Evolutionary conservation across 2,329 filamentous ascomycete species (phyloP).

Genomic region (Graphium sp.): DNA sequence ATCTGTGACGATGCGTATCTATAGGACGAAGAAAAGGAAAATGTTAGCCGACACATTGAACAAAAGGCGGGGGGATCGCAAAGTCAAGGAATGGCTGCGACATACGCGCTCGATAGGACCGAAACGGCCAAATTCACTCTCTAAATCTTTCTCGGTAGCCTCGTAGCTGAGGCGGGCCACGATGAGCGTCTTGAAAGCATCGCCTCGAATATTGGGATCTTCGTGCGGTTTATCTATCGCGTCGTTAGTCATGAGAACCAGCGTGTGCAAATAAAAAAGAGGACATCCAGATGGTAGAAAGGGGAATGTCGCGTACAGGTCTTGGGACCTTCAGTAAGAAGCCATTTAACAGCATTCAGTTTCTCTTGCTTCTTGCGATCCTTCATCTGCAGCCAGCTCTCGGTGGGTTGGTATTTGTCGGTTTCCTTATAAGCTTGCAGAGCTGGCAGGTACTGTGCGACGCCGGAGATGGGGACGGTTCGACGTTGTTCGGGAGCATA

Average conservation of each 20-base stretch:
- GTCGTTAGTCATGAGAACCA: slow-evolving; percentile 7
- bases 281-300: not conserved
- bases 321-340: slow-evolving; percentile 45
- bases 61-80: not conserved
- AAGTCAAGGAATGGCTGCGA: not conserved
- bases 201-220: slow-evolving; percentile 78
- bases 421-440: slow-evolving; percentile 64
- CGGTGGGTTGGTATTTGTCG: slow-evolving; percentile 62
- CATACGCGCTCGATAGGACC: slow-evolving; percentile 83
- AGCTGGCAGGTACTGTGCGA: slow-evolving; percentile 59
- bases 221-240: slow-evolving; percentile 59
- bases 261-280: slow-evolving; percentile 2
- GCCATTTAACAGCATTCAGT: slow-evolving; percentile 46
- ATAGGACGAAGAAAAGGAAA: slow-evolving; percentile 1
- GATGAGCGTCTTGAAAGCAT: slow-evolving; percentile 90
- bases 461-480: slow-evolving; percentile 54
- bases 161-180: slow-evolving; percentile 83
- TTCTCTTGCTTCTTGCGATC: slow-evolving; percentile 75
- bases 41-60: slow-evolving; percentile 6
- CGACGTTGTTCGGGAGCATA: slow-evolving; percentile 67
- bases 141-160: slow-evolving; percentile 73
- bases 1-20: slow-evolving; percentile 82
- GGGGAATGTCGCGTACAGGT: slow-evolving; percentile 30
- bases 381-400: slow-evolving; percentile 82
- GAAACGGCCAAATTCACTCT: slow-evolving; percentile 84